Conservation (phyloP, 257 asterid species). For the Penstemon eatonii region DNA sequence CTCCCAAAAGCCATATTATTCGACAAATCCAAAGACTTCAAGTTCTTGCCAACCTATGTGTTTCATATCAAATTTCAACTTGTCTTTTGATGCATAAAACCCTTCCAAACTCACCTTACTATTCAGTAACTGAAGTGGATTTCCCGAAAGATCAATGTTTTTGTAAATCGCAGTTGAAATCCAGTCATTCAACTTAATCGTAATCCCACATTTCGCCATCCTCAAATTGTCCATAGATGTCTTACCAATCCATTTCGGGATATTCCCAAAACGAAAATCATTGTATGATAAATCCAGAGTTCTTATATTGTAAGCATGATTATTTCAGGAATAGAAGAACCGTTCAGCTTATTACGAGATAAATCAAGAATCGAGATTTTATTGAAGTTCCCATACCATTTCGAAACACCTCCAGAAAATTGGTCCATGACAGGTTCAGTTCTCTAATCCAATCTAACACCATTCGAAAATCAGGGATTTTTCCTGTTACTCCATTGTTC, state of each 20-base stretch:
- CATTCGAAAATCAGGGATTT: background rate
- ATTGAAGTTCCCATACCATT: too few relatives aligned
- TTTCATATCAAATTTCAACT: constrained; percentile 38
- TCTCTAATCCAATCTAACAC: background rate
- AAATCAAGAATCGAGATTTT: too few relatives aligned
- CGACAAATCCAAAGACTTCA: constrained; percentile 43
- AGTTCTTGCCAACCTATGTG: constrained; percentile 28
- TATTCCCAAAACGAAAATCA: constrained; percentile 25
- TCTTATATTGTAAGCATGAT: too few relatives aligned
- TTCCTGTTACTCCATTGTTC: background rate
- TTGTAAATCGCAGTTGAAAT: constrained; percentile 34
- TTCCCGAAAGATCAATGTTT: constrained; percentile 42
- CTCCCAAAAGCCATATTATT: constrained; percentile 39
- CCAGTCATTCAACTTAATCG: constrained; percentile 39
- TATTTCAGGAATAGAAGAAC: too few relatives aligned
- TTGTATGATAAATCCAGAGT: background rate
- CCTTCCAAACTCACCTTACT: constrained; percentile 24
- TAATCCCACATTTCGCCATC: constrained; percentile 53
- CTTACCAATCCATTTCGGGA: constrained; percentile 41
- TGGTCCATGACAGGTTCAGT: too few relatives aligned
- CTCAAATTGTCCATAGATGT: constrained; percentile 28
- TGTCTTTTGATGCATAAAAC: constrained; percentile 42
- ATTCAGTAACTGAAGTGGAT: constrained; percentile 36
- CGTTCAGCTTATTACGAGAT: too few relatives aligned
- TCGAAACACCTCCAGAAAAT: too few relatives aligned